phyloP scores from a whole-genome alignment of 345 rosid genomes.

The Linum trigynum region DNA sequence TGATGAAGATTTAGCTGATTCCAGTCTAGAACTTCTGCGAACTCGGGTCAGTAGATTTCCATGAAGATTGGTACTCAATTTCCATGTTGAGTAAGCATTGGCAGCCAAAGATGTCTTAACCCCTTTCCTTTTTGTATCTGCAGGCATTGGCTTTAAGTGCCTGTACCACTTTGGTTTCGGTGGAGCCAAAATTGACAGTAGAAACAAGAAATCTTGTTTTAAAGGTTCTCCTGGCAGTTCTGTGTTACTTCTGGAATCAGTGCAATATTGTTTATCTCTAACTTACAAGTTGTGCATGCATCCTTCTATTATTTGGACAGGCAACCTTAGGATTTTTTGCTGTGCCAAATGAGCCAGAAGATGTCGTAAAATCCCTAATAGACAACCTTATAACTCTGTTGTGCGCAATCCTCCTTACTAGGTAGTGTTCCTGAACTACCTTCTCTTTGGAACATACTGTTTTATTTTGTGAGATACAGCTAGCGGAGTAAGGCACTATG shows the following conservation, averaged over 20 bases:
- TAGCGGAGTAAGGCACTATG: background rate
- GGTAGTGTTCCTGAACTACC: constrained; percentile 36
- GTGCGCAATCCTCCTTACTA: constrained; percentile 93
- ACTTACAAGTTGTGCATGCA: background rate
- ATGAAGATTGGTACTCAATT: background rate
- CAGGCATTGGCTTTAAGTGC: constrained; percentile 95
- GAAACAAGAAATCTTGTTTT: constrained; percentile 88
- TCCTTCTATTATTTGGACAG: constrained; percentile 32
- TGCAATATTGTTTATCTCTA: background rate
- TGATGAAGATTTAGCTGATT: constrained; percentile 67
- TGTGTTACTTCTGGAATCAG: background rate
- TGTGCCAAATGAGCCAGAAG: constrained; percentile 75
- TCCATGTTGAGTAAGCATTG: background rate
- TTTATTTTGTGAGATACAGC: background rate
- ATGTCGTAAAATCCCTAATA: constrained; percentile 76
- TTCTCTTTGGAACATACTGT: background rate
- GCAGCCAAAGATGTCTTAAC: background rate
- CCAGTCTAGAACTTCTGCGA: constrained; percentile 73
- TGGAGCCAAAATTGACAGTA: constrained; percentile 87
- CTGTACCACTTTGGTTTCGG: constrained; percentile 91
- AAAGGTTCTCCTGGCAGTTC: constrained; percentile 43
- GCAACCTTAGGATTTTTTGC: constrained; percentile 97
- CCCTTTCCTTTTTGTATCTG: constrained; percentile 18
- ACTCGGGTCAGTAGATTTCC: constrained; percentile 52
- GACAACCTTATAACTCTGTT: constrained; percentile 86